A percentile compares a stretch with the other conserved stretches of the same genome.
Conservation (phyloP, 1,284 basidiomycete species). For the Ganoderma multipileum region DNA sequence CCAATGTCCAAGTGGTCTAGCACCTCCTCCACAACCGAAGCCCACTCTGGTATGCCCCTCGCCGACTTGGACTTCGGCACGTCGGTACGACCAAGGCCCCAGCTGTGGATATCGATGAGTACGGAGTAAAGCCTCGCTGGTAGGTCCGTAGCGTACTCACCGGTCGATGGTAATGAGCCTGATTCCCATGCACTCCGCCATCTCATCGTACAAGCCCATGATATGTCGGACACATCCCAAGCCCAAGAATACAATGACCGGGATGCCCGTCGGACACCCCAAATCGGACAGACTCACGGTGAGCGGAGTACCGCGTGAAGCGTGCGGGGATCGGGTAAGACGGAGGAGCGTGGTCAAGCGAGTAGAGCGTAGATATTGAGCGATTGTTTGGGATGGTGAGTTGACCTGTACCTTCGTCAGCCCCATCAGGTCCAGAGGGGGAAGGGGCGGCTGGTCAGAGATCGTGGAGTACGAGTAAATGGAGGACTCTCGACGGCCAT, state of each 20-base stretch:
- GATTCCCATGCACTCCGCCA: slow-evolving; percentile 87
- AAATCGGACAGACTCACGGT: slow-evolving; percentile 95
- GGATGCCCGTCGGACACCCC: slow-evolving; percentile 82
- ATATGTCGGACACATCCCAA: slow-evolving; percentile 94
- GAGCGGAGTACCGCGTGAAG: slow-evolving; percentile 72
- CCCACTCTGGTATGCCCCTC: slow-evolving; percentile 91
- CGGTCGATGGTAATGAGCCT: slow-evolving; percentile 95
- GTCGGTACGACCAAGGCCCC: slow-evolving; percentile 92
- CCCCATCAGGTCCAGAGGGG: slow-evolving; percentile 36
- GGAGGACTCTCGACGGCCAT: slow-evolving; percentile 46
- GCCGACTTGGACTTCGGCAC: slow-evolving; percentile 70
- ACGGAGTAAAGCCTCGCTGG: background rate
- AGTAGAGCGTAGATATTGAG: slow-evolving; percentile 84
- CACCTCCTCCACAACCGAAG: slow-evolving; percentile 88
- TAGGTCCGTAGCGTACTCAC: slow-evolving; percentile 46
- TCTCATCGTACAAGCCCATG: slow-evolving; percentile 94
- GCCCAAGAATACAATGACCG: slow-evolving; percentile 91
- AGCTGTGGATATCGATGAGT: slow-evolving; percentile 52
- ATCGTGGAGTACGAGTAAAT: slow-evolving; percentile 46
- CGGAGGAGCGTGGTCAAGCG: slow-evolving; percentile 84
- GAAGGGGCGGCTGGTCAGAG: slow-evolving; percentile 48
- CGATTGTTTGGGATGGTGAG: slow-evolving; percentile 73
- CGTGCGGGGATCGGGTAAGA: slow-evolving; percentile 81
- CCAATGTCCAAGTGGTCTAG: slow-evolving; percentile 81
- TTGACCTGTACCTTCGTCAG: slow-evolving; percentile 37